Conservation (phyloP, 2,329 filamentous ascomycete genomes). For the Aspergillus nomiae region DNA sequence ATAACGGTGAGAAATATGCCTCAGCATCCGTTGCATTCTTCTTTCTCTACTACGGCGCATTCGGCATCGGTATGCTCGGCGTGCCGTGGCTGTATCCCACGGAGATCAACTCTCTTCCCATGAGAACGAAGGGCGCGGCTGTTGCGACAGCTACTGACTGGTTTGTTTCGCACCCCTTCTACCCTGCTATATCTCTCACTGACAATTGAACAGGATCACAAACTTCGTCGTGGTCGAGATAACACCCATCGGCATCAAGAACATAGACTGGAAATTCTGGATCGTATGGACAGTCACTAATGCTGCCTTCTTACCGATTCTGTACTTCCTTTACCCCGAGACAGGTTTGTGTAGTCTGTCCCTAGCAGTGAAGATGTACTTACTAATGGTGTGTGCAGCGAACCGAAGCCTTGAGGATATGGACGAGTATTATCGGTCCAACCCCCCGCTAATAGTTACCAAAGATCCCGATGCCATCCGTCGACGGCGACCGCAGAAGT, state of each 20-base stretch:
- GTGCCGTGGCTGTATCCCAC: neutral
- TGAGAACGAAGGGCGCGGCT: neutral
- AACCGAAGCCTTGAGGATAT: slow-evolving; percentile 37
- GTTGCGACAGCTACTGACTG: neutral
- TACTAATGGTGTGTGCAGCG: slow-evolving; percentile 8
- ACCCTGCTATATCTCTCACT: no score
- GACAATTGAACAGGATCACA: neutral
- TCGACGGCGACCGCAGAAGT: no score
- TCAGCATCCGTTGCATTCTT: neutral
- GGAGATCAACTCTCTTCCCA: neutral
- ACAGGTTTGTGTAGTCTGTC: slow-evolving; percentile 20
- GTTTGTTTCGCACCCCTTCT: neutral
- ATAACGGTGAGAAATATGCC: neutral
- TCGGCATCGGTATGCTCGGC: neutral
- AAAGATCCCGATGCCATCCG: slow-evolving; percentile 51
- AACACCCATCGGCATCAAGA: neutral
- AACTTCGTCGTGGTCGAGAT: neutral
- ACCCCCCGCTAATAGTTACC: slow-evolving; percentile 49
- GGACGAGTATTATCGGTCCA: slow-evolving; percentile 40
- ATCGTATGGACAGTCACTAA: slow-evolving; percentile 51
- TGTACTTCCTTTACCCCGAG: slow-evolving; percentile 46
- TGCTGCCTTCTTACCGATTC: slow-evolving; percentile 50
- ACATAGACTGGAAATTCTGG: slow-evolving; percentile 30
- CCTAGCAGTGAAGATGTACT: neutral
- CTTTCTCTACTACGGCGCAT: neutral